These are phyloP conservation scores for Suhomyces prunicola DNA, from an alignment of 805 yeast species.

Conservation along the genomic window DNA sequence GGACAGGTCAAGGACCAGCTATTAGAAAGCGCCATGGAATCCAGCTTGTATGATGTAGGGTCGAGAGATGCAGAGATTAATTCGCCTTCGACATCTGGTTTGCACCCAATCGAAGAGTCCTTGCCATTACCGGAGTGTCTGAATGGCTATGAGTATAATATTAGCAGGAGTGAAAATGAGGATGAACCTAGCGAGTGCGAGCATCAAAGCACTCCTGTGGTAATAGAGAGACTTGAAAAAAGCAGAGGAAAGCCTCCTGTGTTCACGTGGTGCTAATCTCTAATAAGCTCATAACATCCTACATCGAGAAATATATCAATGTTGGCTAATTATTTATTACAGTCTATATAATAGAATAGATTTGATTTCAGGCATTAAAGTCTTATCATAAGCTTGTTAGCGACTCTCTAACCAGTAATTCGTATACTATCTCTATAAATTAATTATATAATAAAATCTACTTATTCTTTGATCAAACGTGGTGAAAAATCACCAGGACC, in stretches of 20 bases:
- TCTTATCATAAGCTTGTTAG: no score
- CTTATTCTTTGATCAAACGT: not conserved
- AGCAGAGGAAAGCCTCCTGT: slow-evolving; percentile 58
- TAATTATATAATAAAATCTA: not conserved
- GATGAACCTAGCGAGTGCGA: not conserved
- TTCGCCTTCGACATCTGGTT: not conserved
- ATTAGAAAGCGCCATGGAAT: slow-evolving; percentile 41
- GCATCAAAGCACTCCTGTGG: slow-evolving; percentile 37
- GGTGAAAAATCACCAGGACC: slow-evolving; percentile 20
- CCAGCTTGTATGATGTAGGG: slow-evolving; percentile 20
- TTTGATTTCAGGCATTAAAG: no score
- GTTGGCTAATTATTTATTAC: not conserved
- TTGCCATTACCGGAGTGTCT: not conserved
- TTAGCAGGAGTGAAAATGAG: not conserved
- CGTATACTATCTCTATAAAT: not conserved
- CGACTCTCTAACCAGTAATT: not conserved
- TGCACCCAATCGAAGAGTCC: not conserved
- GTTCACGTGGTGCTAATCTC: slow-evolving; percentile 58
- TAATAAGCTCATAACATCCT: no score
- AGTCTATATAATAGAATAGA: not conserved
- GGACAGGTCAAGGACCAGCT: slow-evolving; percentile 21
- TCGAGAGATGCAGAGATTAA: not conserved
- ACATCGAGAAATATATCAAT: no score
- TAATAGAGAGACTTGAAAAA: slow-evolving; percentile 58
- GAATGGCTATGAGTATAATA: slow-evolving; percentile 11